Conservation (phyloP, 805 yeast species). For the Spathaspora hagerdaliae region DNA sequence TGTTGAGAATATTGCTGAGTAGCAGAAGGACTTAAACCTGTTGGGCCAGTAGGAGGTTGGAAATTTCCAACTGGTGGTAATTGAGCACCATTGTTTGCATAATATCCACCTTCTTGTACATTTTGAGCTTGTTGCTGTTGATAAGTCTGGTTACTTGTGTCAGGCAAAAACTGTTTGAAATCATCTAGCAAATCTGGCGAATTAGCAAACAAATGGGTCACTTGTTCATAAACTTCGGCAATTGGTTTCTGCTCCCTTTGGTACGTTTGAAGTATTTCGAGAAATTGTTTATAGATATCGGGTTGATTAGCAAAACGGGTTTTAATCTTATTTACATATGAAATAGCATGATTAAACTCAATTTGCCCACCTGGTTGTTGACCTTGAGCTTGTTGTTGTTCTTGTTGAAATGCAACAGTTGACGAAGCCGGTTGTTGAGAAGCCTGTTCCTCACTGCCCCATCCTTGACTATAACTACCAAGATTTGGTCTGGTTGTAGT, state of each 20-base stretch:
- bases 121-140: slow-evolving; percentile 13
- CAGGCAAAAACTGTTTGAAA: slow-evolving; percentile 93
- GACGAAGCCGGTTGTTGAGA: slow-evolving; percentile 7
- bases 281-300: slow-evolving; percentile 88
- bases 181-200: slow-evolving; percentile 95
- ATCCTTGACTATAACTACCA: slow-evolving; percentile 17
- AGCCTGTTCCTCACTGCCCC: slow-evolving; percentile 19
- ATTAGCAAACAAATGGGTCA: slow-evolving; percentile 79
- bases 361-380: slow-evolving; percentile 57
- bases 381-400: slow-evolving; percentile 1
- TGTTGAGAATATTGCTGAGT: slow-evolving; percentile 12
- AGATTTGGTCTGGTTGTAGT: slow-evolving; percentile 69
- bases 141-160: slow-evolving; percentile 46
- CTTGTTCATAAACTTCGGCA: slow-evolving; percentile 92
- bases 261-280: slow-evolving; percentile 93
- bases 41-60: slow-evolving; percentile 55
- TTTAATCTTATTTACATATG: slow-evolving; percentile 93
- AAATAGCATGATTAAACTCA: slow-evolving; percentile 95
- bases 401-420: neutral
- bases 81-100: slow-evolving; percentile 39
- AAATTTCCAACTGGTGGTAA: slow-evolving; percentile 88
- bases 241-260: slow-evolving; percentile 96
- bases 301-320: slow-evolving; percentile 92
- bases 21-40: slow-evolving; percentile 24
- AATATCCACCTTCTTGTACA: slow-evolving; percentile 15